Percentiles rank a stretch among this genome's conserved stretches.
Conservation (phyloP, 2,329 filamentous ascomycete genomes). For the Emergomyces pasteurianus region DNA sequence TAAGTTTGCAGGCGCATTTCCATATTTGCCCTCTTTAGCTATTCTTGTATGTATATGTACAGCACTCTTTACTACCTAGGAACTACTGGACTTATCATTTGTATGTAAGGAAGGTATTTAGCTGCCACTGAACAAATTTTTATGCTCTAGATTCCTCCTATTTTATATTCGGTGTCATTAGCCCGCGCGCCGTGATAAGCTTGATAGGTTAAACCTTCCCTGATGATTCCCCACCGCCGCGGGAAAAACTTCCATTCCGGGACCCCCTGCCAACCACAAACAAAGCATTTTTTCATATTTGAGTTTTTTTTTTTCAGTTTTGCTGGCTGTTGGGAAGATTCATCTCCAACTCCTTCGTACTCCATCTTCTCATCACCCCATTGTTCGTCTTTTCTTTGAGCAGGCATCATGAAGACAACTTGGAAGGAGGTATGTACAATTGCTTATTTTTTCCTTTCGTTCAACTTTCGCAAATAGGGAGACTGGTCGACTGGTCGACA, state of each 20-base stretch:
- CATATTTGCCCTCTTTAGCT: too few species aligned
- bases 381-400: constrained; percentile 9
- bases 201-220: constrained; percentile 7
- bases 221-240: constrained; percentile 9
- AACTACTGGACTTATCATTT: too few species aligned
- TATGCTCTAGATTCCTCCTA: too few species aligned
- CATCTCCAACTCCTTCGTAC: constrained; percentile 6
- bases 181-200: not conserved
- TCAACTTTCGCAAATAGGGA: not conserved
- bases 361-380: constrained; percentile 15
- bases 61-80: too few species aligned
- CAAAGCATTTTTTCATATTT: not conserved
- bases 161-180: too few species aligned
- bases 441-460: not conserved
- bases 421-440: constrained; percentile 42
- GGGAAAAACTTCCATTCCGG: constrained; percentile 14
- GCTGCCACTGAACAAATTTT: too few species aligned
- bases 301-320: constrained; percentile 4
- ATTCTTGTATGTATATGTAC: too few species aligned
- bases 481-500: too few species aligned
- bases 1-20: too few species aligned
- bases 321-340: not conserved
- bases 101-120: too few species aligned
- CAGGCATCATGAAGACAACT: constrained; percentile 44
- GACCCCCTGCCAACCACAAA: constrained; percentile 6